Base-by-base conservation (phyloP, 1,139 yeast species). In the Hansenula anomala region DNA sequence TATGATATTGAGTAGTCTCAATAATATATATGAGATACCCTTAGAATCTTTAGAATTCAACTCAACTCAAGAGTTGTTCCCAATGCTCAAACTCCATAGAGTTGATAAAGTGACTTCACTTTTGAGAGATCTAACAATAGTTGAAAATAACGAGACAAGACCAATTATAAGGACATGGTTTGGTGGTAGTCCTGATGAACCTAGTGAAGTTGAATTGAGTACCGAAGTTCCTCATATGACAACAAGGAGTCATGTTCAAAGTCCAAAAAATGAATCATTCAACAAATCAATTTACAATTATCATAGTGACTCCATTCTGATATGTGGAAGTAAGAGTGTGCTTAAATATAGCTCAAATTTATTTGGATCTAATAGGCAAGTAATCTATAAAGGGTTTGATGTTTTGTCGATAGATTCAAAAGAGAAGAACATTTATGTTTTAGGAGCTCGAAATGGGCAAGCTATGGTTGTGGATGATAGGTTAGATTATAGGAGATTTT, bases 371-470 rank as follows among this genome's bases (percentile, higher is more conserved):
- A 15, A 25, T 4, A 28, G 27, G 12, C 24, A 17, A 2, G n/a
- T 30, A 1, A 22, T 22, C 2, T 28, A 34, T 1, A 20, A 24
- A 10, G 39, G 41, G 13, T 37, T 36, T n/a, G 47, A 47, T 39
- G 41, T 45, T 0, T 31, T 47, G 6, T 29, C 43, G 2, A 17
- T 40, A n/a, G 47, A 42, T 29, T 22, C 28, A 11, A 31, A 12
- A 2, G 44, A 38, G 18, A 20, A 19, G 2, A 14, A 26, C 18
- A 6, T 14, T 2, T 41, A 37, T 15, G 25, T 36, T 15, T 16
- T 52, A 9, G 57, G 57, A 0, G 37, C 35, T 20, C 43, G 56
- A 30, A 44, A 45, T 19, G 52, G 52, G 1, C 13, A 27, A 1
- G 19, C 52, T 4, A 39, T 30, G 20, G n/a, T 40, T 2, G 41